Base-by-base conservation (phyloP, 768 basidiomycete genomes). In the Ephemerocybe angulata region DNA sequence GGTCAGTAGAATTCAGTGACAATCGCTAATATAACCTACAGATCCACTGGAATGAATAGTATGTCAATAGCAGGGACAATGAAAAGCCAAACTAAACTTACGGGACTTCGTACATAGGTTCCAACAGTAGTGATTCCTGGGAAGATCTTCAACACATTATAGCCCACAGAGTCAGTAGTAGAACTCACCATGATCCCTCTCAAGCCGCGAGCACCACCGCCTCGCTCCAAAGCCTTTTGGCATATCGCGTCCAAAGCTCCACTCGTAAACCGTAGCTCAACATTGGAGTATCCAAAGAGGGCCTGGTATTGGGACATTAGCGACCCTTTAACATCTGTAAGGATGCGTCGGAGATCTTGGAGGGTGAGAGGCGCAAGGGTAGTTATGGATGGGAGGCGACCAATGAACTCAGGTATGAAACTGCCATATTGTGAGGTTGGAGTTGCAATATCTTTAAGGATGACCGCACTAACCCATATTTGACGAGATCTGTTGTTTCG, bases 321-420 rank as follows among this genome's bases (percentile, higher is more conserved):
- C 2, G 93, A 93, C 17, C 95, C 93, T 63, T 87, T 86, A 49
- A 98, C 93, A 61, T 97, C 93, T 1, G 90, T 91, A 40, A 98
- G 78, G 55, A 98, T 91, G n/a, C 87, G 82, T 25, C 93, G 83
- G 17, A 98, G 78, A 68, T 98, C 96, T 11, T 82, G 66, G 10
- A 88, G 80, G 4, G 89, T 87, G 2, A 98, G 77, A 5, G 90
- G 87, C 5, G 87, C 70, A 5, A 98, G 79, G 1, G 92, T 85
- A 3, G 95, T 90, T 31, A 94, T 79, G n/a, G 93, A 87, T 4
- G 95, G 95, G n/a, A 97, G 71, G 27, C 96, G 88, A 17, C 90
- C 93, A 49, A 96, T 81, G 62, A 98, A 98, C 71, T 98, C 95
- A 22, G 95, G 95, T 55, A 98, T 98, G 59, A 97, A 90, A 3